Base-by-base conservation (phyloP, 148 eudicot genomes). In the Pharnaceum exiguum region DNA sequence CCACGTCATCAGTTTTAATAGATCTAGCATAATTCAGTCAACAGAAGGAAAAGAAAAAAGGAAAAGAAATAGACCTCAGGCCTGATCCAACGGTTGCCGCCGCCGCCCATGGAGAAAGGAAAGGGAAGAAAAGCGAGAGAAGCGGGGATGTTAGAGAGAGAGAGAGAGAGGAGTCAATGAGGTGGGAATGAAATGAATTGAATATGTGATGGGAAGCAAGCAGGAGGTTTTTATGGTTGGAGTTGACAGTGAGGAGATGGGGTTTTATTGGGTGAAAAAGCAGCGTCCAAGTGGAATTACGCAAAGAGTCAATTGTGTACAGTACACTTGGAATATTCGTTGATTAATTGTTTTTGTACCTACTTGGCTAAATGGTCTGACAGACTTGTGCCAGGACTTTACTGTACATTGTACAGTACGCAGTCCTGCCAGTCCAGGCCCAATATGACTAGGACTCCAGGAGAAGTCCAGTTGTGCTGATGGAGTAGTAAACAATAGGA, bases 61-160 rank as follows among this genome's bases (percentile, higher is more conserved):
- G 39, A 26, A 47, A 18, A 33, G 44, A 44, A 61, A 51, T 5
- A 29, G 8, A 87, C 95, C 95, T 87, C 95, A 55, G 95, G 95
- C 73, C 95, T 72, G 12, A 87, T 53, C 95, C 95, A 87, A 25
- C 88, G 70, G 60, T 71, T 77, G 53, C 63, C 61, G 32, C 65
- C 58, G 19, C 55, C 60, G n/a, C n/a, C n/a, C n/a, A n/a, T n/a
- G n/a, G n/a, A n/a, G n/a, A n/a, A n/a, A n/a, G n/a, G n/a, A n/a
- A n/a, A n/a, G n/a, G n/a, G n/a, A n/a, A n/a, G n/a, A n/a, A n/a
- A n/a, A n/a, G n/a, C n/a, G n/a, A n/a, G n/a, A n/a, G n/a, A n/a
- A n/a, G n/a, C 45, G 21, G 17, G 28, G 36, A 29, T 6, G 43
- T 10, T 3, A 35, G 18, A 17, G 62, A 46, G 56, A 61, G 48